These are phyloP conservation scores for Quercus tomentella DNA, from an alignment of 331 rosid species.

Conservation along the genomic window DNA sequence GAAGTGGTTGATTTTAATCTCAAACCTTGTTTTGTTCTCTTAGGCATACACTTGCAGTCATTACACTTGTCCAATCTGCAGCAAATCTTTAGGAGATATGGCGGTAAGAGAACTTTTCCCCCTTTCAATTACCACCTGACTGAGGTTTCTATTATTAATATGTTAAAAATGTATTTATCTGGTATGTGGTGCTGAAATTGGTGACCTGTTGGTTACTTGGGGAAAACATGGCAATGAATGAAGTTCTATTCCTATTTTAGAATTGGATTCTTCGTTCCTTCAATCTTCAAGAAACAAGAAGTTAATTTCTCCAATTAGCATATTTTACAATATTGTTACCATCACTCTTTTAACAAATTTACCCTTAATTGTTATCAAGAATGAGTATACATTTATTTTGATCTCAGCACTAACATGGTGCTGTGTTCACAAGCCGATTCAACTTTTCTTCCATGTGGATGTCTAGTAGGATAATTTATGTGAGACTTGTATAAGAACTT, in stretches of 20 bases:
- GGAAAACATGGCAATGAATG: neutral
- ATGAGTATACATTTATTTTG: neutral
- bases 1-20: slow-evolving; percentile 21
- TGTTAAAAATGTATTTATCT: neutral
- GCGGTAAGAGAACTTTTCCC: slow-evolving; percentile 53
- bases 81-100: slow-evolving; percentile 99
- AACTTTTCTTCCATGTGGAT: too few species aligned
- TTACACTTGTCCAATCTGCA: slow-evolving; percentile 97
- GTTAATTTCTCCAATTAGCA: neutral
- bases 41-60: slow-evolving; percentile 97
- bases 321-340: neutral
- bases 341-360: neutral
- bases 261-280: neutral
- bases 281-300: neutral
- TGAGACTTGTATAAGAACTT: neutral
- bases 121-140: neutral
- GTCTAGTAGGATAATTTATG: neutral
- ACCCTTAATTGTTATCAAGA: neutral
- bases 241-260: neutral
- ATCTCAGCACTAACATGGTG: too few species aligned
- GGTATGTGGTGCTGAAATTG: neutral
- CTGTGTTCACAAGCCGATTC: too few species aligned
- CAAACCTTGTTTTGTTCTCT: slow-evolving; percentile 26
- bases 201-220: neutral
- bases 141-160: neutral